A percentile compares a stretch with the other conserved stretches of the same genome.
These are phyloP conservation scores for Endoconidiophora laricicola DNA, from an alignment of 2,329 filamentous ascomycete genomes.

Conservation along the genomic window DNA sequence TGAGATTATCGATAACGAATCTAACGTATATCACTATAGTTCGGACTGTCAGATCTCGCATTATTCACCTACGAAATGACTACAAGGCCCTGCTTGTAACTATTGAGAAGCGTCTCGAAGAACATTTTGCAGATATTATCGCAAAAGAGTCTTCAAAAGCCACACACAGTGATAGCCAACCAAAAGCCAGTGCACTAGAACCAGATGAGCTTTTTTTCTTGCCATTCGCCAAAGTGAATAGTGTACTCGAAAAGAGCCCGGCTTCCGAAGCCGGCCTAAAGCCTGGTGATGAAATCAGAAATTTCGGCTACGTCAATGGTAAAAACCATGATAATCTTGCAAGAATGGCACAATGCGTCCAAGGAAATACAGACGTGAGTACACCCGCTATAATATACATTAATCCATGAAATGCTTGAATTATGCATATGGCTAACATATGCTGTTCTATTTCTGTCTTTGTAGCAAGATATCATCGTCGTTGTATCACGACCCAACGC, in stretches of 20 bases:
- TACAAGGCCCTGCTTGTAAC: constrained; percentile 75
- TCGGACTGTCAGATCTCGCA: constrained; percentile 78
- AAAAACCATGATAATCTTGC: constrained; percentile 72
- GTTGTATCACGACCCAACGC: constrained; percentile 39
- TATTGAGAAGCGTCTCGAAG: constrained; percentile 76
- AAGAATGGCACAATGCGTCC: constrained; percentile 78
- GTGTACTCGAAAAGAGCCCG: constrained; percentile 60
- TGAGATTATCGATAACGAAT: neutral
- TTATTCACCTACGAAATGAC: constrained; percentile 81
- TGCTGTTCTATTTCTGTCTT: neutral
- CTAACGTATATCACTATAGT: constrained; percentile 35
- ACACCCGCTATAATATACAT: neutral
- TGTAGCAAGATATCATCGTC: constrained; percentile 52
- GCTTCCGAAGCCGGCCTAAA: constrained; percentile 69
- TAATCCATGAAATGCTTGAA: neutral
- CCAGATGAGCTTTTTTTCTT: neutral
- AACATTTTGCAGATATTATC: constrained; percentile 53
- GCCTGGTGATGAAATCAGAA: constrained; percentile 63
- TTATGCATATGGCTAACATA: neutral
- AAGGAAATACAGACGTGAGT: constrained; percentile 77
- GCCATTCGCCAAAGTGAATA: constrained; percentile 86
- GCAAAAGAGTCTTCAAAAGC: neutral
- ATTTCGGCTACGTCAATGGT: constrained; percentile 71
- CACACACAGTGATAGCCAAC: neutral
- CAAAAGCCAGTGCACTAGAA: neutral